These are phyloP conservation scores for Kockiozyma suomiensis DNA, from an alignment of 805 yeast genomes.

Conservation along the genomic window DNA sequence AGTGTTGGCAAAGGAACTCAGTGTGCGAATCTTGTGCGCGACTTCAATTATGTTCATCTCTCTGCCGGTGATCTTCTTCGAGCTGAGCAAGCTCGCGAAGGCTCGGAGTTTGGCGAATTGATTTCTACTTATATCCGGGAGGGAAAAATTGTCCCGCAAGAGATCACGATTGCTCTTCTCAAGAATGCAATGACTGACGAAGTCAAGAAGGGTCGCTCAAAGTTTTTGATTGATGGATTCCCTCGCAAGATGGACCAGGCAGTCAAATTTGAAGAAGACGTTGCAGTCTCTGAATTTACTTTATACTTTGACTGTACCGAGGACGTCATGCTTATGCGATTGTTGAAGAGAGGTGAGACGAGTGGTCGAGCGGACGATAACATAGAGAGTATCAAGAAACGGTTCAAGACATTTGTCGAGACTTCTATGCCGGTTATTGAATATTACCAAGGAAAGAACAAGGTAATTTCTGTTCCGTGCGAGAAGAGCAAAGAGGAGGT, in stretches of 20 bases:
- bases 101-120: slow-evolving; percentile 81
- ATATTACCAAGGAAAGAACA: slow-evolving; percentile 55
- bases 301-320: slow-evolving; percentile 60
- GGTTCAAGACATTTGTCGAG: slow-evolving; percentile 82
- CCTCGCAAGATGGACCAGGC: slow-evolving; percentile 99
- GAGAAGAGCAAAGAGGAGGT: slow-evolving; percentile 78
- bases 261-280: slow-evolving; percentile 77
- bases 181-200: slow-evolving; percentile 70
- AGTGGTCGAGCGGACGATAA: slow-evolving; percentile 95
- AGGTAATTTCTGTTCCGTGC: slow-evolving; percentile 78
- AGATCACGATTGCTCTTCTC: slow-evolving; percentile 79
- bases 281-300: slow-evolving; percentile 46
- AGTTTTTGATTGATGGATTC: slow-evolving; percentile 90
- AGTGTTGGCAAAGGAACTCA: slow-evolving; percentile 95
- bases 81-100: slow-evolving; percentile 83
- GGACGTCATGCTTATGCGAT: slow-evolving; percentile 81
- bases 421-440: slow-evolving; percentile 95
- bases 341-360: slow-evolving; percentile 89
- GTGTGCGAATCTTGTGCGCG: slow-evolving; percentile 79
- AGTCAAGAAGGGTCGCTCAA: slow-evolving; percentile 45
- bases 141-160: slow-evolving; percentile 92
- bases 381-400: slow-evolving; percentile 82
- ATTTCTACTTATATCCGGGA: slow-evolving; percentile 82
- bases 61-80: slow-evolving; percentile 96
- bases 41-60: slow-evolving; percentile 80